Evolutionary conservation across 345 rosid species (phyloP), one percentile per base, ranked within the genome.

Genomic region (Hirschfeldia incana): DNA sequence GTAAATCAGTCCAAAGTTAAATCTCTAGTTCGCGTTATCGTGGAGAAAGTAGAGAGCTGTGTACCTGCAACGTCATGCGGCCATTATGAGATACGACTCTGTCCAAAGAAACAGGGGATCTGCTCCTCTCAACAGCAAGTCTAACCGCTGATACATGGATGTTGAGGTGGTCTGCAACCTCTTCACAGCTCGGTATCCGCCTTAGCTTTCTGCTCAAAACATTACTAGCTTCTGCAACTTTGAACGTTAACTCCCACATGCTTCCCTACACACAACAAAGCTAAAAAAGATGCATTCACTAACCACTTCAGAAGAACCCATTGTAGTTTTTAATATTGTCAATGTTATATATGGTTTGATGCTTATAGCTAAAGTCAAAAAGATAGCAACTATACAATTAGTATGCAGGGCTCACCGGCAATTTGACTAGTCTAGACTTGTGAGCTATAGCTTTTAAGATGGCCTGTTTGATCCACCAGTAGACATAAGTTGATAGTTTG

Each of bases 391-490:
- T 46, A 1, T 1, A 46, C 49, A 10, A 12, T 46, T 46, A 46
- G 53, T 7, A 37, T 8, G 11, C 10, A 37, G 2, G 11, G 42
- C 57, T 79, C 71, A 86, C 91, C 83, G 91, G 85, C 78, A 86
- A 79, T 84, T 87, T 85, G 13, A 86, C 81, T 6, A 82, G 66
- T 79, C 89, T 79, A 27, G 88, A 85, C 30, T 85, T 87, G 70
- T 84, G 84, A 3, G 85, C 75, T 12, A 85, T 69, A 27, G 92
- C 87, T 13, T 76, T 84, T 39, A 86, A 27, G 37, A 88, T 85
- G 34, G 91, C 89, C 32, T 88, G 88, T 81, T 80, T 88, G 76
- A 88, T 86, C 92, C 92, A 86, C 89, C 89, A 85, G 81, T 86
- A 86, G 67, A 76, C 89, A 67, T 87, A 88, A 39, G 92, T 88